Base-by-base conservation (phyloP, 2,329 filamentous ascomycete species). In the Colletotrichum sp. region DNA sequence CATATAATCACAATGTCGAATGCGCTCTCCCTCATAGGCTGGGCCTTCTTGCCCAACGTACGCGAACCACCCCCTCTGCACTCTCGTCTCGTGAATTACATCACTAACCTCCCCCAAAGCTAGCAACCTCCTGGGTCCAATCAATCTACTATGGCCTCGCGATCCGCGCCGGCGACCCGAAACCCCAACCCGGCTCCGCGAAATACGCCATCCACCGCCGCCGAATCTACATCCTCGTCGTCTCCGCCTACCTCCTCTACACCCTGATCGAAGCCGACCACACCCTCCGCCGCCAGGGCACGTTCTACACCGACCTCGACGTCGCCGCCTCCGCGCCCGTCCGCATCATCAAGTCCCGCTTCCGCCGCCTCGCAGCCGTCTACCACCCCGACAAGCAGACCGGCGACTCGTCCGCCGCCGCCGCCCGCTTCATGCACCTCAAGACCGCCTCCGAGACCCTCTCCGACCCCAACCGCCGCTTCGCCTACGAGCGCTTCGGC, bases 231-330 rank as follows among this genome's bases (percentile, higher is more conserved):
- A 93, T 96, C 82, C 88, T 93, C 79, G 95, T 99, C 81, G 93
- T 99, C 67, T 88, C 93, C 65, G 86, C 91, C 76, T 99, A 99
- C 86, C 94, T 99, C 48, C 86, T 94, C 78, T 98, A 98, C 89
- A 98, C 96, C 63, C 92, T 99, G 81, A 97, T 96, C 87, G 96
- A 99, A 86, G 94, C 95, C 81, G 95, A 98, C 89, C 92, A 95
- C 87, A 92, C 95, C 78, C 89, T 98, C 32, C 93, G 92, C 77
- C 87, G 90, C 60, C 87, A 89, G 2, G 92, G 94, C 21, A 93
- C 95, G 84, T 98, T 94, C 87, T 99, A 98, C 86, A 88, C 91
- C 63, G 90, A 94, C 78, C 91, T 99, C 1, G 92, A 92, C 43
- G 90, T 98, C 1, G 88, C 93, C 14, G 89, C 93, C 48, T 84